Evolutionary conservation across 306 rosid species (phyloP), one percentile per base, ranked within the genome.

Genomic region (Rosa rugosa): DNA sequence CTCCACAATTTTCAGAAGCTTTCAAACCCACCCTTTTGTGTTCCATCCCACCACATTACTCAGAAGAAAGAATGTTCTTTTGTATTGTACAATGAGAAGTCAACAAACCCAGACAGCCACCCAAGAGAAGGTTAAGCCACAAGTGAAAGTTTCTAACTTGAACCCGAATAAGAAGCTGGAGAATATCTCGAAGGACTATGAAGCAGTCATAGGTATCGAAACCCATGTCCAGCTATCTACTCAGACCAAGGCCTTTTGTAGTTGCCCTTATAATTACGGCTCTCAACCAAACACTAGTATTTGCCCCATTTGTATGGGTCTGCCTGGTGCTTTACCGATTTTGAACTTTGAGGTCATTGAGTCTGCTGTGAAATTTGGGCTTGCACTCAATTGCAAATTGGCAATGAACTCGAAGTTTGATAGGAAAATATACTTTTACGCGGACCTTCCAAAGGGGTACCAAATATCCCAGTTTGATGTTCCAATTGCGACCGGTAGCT

Each of bases 381-480:
- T 90, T 75, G 97, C 99, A 25, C 94, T 95, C 75, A 95, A 95
- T 75, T 92, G 98, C 77, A 91, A 90, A 51, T 76, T 95, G 82
- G 82, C 94, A 81, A 79, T 91, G 53, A 84, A 90, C 82, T 95
- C 99, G 40, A 95, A 90, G 84, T 95, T 95, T 82, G 99, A 95
- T 80, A 92, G 99, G 91, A 92, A 92, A 84, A 97, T 92, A 63
- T 95, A 95, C 83, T 92, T 95, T 68, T 95, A 92, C 73, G 98
- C 97, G 0, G 99, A 94, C 82, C 97, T 95, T 80, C 99, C 99
- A 1, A 95, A 95, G 81, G 99, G 99, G 56, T 95, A 91, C 82
- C 97, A 95, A 77, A 95, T 95, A 83, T 95, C 99, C 77, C 99
- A 95, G 88, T 95, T 95, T 84, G 98, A 95, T 84, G 74, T 88